These are phyloP conservation scores for Phytophthora hybrid DNA, from an alignment of 352 stramenopile species.

Conservation along the genomic window DNA sequence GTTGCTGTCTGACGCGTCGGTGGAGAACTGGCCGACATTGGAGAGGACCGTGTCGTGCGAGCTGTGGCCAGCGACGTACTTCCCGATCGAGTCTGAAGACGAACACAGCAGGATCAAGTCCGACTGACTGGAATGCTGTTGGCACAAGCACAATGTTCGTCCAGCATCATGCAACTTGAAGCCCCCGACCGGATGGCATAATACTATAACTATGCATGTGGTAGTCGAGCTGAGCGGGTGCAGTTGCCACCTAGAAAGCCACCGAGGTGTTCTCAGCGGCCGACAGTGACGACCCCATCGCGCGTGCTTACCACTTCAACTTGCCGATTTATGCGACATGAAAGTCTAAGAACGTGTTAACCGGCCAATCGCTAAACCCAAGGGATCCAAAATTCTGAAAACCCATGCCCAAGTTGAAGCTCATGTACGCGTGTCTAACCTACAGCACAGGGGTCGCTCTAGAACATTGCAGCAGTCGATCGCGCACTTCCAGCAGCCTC, in stretches of 20 bases:
- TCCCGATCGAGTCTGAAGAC: constrained; percentile 21
- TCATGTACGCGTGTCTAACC: not conserved
- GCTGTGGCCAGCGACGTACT: constrained; percentile 5
- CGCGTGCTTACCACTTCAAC: constrained; percentile 5
- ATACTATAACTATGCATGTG: no score
- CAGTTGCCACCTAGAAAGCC: no score
- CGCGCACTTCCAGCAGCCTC: constrained; percentile 1
- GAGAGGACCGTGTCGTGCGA: constrained; percentile 7
- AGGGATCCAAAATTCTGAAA: not conserved
- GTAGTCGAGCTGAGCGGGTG: no score
- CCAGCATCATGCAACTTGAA: not conserved
- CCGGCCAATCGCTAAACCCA: not conserved
- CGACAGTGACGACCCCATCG: not conserved
- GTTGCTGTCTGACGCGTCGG: not conserved
- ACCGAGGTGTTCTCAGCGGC: not conserved
- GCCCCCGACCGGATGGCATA: no score
- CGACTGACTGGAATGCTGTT: not conserved
- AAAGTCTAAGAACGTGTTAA: not conserved
- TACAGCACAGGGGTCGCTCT: constrained; percentile 1
- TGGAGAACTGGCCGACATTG: constrained; percentile 1
- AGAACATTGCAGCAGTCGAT: not conserved
- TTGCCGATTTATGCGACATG: constrained; percentile 18
- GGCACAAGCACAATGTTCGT: not conserved
- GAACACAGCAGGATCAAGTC: constrained; percentile 4
- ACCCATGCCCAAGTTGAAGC: constrained; percentile 19